These are phyloP conservation scores for Acanthamoeba polyphaga DNA, from an alignment of 208 protist species.

Conservation along the genomic window DNA sequence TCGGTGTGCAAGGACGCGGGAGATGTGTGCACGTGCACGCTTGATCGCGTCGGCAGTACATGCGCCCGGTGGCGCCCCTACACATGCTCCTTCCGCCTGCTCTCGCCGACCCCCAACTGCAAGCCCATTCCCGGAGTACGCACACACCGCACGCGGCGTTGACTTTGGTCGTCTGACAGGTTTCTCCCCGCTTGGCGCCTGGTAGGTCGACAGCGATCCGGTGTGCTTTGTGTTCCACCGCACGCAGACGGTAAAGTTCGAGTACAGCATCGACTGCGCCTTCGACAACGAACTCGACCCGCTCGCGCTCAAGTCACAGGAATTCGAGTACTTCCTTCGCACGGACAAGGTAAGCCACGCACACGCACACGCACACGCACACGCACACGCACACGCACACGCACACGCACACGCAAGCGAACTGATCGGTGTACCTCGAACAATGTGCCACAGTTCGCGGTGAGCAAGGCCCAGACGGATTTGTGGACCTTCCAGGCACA, in stretches of 20 bases:
- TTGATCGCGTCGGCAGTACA: background rate
- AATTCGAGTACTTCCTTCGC: conserved; percentile 37
- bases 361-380: no score
- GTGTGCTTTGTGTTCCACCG: conserved; percentile 54
- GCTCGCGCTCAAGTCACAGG: background rate
- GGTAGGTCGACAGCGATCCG: conserved; percentile 29
- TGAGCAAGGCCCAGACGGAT: conserved; percentile 30
- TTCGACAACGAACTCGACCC: conserved; percentile 7
- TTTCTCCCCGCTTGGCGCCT: background rate
- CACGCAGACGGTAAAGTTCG: background rate
- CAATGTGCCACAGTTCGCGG: background rate
- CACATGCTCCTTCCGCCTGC: conserved; percentile 45
- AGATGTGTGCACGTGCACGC: background rate
- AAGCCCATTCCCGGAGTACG: background rate
- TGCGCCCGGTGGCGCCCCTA: conserved; percentile 49
- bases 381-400: no score
- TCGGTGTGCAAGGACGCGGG: conserved; percentile 9
- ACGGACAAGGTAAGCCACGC: background rate
- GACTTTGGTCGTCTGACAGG: background rate
- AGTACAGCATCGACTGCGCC: conserved; percentile 51
- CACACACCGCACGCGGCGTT: background rate
- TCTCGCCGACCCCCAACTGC: background rate
- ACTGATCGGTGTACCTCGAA: no score
- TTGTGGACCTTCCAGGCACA: background rate
- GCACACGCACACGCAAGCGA: no score